Evolutionary conservation across 2,329 filamentous ascomycete species (phyloP), one percentile per base, ranked within the genome.

Genomic region (Microdochium trichocladiopsis): DNA sequence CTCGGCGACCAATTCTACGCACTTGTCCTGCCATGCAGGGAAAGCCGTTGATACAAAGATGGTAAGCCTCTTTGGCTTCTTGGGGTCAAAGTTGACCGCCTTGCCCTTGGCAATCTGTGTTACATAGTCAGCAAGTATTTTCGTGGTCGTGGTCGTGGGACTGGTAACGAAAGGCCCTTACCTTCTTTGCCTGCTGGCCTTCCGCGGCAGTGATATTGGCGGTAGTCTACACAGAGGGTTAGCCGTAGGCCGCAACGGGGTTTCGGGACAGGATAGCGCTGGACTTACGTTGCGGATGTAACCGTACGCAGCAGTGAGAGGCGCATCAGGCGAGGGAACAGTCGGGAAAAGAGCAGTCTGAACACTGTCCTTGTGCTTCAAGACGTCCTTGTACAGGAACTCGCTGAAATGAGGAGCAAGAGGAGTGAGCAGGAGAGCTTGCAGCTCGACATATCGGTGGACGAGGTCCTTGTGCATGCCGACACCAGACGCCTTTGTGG

Each of bases 321-420:
- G 74, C 4, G 86, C 73, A 56, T 88, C 77, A 1, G 85, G 76
- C 22, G 80, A 77, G 1, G 87, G 82, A 0, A 90, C 83, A 50
- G 79, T 72, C 14, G 91, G 90, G 78, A 83, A 96, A 41, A 76
- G 76, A 12, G 88, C 90, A 50, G 85, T 83, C 72, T 97, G 92
- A 62, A 99, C 83, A 8, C 87, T 88, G 52, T 77, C 72, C 33
- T 80, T 69, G 74, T 89, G 91, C 66, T 87, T 83, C 55, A 99
- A 82, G 2, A 97, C 83, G 71, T 97, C 93, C 51, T 88, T 82
- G 90, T 91, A 97, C 66, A 99, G 84, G 71, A 95, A 88, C 66
- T 99, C 94, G 48, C 90, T 79, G 87, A 91, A 97, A 72, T 99
- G 94, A 53, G 94, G 93, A 2, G 93, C 86, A 56, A 97, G 85